Conservation (phyloP, 768 basidiomycete species). For the Lentinus tigrinus region DNA sequence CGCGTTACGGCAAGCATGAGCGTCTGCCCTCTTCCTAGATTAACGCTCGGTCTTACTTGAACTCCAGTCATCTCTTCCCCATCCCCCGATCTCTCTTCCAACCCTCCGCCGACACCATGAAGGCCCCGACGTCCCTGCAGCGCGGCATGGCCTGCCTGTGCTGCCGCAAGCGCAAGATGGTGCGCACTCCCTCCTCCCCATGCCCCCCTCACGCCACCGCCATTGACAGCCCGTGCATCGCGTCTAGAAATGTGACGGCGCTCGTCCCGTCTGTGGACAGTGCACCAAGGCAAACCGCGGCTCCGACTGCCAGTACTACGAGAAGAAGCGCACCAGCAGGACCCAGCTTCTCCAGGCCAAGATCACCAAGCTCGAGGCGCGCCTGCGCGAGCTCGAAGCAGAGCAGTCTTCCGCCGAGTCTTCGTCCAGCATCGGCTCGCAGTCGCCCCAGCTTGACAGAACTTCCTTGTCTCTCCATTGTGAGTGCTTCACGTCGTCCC, state of each 20-base stretch:
- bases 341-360: conserved; percentile 60
- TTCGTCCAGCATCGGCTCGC: conserved; percentile 23
- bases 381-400: conserved; percentile 53
- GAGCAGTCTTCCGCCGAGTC: conserved; percentile 25
- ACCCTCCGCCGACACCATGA: conserved; percentile 29
- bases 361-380: conserved; percentile 49
- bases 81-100: conserved; percentile 1
- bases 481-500: background rate
- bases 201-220: background rate
- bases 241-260: conserved; percentile 61
- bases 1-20: conserved; percentile 2
- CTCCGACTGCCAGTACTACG: conserved; percentile 57
- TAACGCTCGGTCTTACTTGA: conserved; percentile 19
- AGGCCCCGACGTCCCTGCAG: conserved; percentile 33
- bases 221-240: conserved; percentile 1
- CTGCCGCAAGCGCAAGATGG: conserved; percentile 41
- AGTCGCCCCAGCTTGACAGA: conserved; percentile 19
- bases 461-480: conserved; percentile 12
- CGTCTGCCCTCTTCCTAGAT: conserved; percentile 15
- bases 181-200: conserved; percentile 11
- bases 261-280: conserved; percentile 53
- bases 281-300: conserved; percentile 54
- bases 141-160: conserved; percentile 40
- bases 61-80: background rate
- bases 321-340: conserved; percentile 57